Conservation (phyloP, 116 monocot genomes). For the Papilionanthe hybrid region DNA sequence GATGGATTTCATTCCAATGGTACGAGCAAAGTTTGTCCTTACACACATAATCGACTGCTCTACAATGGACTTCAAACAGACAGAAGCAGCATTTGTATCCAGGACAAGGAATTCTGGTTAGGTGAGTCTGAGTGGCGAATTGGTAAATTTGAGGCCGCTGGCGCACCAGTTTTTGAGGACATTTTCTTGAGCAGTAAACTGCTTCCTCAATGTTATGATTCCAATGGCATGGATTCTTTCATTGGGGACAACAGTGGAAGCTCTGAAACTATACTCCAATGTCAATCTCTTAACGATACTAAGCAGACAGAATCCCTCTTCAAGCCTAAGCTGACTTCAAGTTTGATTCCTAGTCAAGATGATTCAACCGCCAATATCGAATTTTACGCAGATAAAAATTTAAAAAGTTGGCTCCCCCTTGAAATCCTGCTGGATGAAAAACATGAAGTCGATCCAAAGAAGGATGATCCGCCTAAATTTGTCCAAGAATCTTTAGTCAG, state of each 20-base stretch:
- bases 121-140: too few species aligned
- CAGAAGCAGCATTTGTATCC: too few species aligned
- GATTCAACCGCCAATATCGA: constrained; percentile 7
- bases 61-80: too few species aligned
- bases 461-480: background rate
- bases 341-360: background rate
- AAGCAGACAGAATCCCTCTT: background rate
- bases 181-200: background rate
- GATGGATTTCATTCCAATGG: too few species aligned
- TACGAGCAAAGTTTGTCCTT: too few species aligned
- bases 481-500: background rate
- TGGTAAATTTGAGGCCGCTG: background rate
- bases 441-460: background rate
- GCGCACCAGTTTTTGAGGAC: background rate
- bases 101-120: too few species aligned
- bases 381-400: constrained; percentile 11
- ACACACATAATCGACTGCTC: too few species aligned
- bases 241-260: background rate
- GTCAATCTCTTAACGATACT: background rate
- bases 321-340: constrained; percentile 1
- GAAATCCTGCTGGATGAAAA: constrained; percentile 21
- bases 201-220: background rate
- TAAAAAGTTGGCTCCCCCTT: constrained; percentile 16
- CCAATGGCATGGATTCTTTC: background rate
- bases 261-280: too few species aligned